Base-by-base conservation (phyloP, 192 early-diverging fungal species). In the Chytriomyces sp. region DNA sequence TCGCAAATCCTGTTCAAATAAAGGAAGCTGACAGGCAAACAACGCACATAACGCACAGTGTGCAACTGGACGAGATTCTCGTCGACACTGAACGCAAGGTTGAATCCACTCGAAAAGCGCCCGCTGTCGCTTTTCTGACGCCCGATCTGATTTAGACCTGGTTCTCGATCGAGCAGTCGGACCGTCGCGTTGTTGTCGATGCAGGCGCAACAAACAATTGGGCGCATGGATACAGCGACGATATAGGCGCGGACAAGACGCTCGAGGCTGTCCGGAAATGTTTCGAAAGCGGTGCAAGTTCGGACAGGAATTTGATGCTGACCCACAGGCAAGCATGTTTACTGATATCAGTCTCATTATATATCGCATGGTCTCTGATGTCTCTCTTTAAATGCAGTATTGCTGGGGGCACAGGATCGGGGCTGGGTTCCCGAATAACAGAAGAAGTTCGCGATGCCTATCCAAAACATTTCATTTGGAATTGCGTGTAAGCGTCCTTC, bases 81-180 rank as follows among this genome's bases (percentile, higher is more conserved):
- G 75, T 86, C 4, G 84, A 86, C 59, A 86, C 84, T 3, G 84
- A 86, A 63, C 70, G 77, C 23, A 86, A 86, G 78, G 84, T 81
- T 50, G 7, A 35, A 1, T 45, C 47, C 10, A 16, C 35, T 23
- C 24, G 20, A 2, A 18, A 60, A 18, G 5, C 13, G 45, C 18
- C 7, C 18, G 26, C 63, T 67, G 23, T 72, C 77, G 77, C 8
- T 75, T 65, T 50, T 50, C 48, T 48, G 11, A 26, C 28, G 26
- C 44, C n/a, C 26, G 59, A 61, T 50, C 68, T 62, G 8, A 72
- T 50, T 28, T 8, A 49, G 65, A 76, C 67, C 35, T 78, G 45
- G 47, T 6, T 7, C 26, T 7, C 45, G n/a, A 35, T 35, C 35
- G 35, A 35, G 35, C 35, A 35, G 35, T 1, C 35, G 3, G 35